Percentiles rank a stretch among this genome's conserved stretches.
Conservation (phyloP, 495 filamentous ascomycete species). For the Aspergillus taichungensis region DNA sequence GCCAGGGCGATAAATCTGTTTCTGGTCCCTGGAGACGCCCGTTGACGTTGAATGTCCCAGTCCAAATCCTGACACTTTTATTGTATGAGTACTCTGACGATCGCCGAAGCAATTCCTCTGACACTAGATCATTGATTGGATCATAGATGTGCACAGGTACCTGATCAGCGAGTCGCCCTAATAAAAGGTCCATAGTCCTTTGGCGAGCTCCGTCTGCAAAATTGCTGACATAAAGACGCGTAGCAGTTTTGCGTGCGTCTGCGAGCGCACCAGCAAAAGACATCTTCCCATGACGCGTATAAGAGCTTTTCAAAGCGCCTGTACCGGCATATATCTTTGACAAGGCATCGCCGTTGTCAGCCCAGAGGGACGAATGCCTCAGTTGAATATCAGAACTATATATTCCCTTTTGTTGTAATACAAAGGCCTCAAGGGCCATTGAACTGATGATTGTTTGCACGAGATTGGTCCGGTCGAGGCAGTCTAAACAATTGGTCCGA, state of each 20-base stretch:
- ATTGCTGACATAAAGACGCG: constrained; percentile 91
- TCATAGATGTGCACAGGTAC: constrained; percentile 78
- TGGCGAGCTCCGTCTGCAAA: constrained; percentile 90
- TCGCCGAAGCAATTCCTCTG: constrained; percentile 59
- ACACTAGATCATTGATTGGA: constrained; percentile 85
- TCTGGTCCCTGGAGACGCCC: constrained; percentile 67
- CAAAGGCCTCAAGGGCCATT: constrained; percentile 78
- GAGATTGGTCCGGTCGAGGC: constrained; percentile 90
- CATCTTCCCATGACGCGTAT: constrained; percentile 95
- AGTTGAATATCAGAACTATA: constrained; percentile 77
- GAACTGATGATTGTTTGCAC: constrained; percentile 91
- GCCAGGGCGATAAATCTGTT: constrained; percentile 77
- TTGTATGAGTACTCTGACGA: constrained; percentile 44
- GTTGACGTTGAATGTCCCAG: constrained; percentile 93
- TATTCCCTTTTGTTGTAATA: constrained; percentile 55
- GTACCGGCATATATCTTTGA: constrained; percentile 96
- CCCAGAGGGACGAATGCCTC: constrained; percentile 87
- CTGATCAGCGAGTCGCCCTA: constrained; percentile 80
- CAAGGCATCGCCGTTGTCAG: constrained; percentile 94
- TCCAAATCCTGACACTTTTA: constrained; percentile 54
- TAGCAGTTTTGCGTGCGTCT: constrained; percentile 89
- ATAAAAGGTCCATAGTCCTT: constrained; percentile 84
- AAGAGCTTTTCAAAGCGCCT: constrained; percentile 89
- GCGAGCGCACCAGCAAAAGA: constrained; percentile 89
- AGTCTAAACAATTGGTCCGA: constrained; percentile 92